phyloP scores from a whole-genome alignment of 225 moss, liverwort and hornwort species.

The Takakia lepidozioides region DNA sequence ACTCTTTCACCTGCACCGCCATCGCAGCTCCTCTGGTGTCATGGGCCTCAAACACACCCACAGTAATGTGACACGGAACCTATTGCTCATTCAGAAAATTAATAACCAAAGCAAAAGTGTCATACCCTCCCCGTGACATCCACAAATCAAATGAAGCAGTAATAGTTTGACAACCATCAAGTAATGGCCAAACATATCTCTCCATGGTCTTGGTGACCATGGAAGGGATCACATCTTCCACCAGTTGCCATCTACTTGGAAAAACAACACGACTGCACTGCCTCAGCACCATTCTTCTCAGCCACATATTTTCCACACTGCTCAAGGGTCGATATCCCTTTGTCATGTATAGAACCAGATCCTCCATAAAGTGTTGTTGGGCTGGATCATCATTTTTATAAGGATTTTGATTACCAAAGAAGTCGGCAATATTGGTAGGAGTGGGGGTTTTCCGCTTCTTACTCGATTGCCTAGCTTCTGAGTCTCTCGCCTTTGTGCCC shows the following conservation, averaged over 20 bases:
- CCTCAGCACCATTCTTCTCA: too few species aligned
- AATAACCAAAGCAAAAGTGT: too few species aligned
- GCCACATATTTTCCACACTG: too few species aligned
- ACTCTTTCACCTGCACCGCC: not conserved
- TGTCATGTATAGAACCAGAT: not conserved
- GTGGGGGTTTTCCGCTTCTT: not conserved
- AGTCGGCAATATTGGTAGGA: not conserved
- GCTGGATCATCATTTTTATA: too few species aligned
- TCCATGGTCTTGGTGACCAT: not conserved
- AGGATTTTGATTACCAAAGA: too few species aligned
- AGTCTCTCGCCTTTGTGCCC: too few species aligned
- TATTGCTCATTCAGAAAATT: too few species aligned
- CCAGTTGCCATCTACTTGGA: not conserved
- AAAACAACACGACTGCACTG: not conserved
- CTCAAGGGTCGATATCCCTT: too few species aligned
- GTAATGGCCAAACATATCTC: not conserved
- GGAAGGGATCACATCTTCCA: not conserved
- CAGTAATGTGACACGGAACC: not conserved
- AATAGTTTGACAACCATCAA: not conserved
- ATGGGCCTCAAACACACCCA: too few species aligned
- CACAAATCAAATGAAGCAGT: not conserved
- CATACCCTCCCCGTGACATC: not conserved
- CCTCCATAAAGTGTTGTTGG: not conserved
- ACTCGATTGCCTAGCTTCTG: not conserved
- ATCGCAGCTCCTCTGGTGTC: too few species aligned